Evolutionary conservation across 2,329 filamentous ascomycete genomes (phyloP), one percentile per base, ranked within the genome.

Genomic region (Penicillium sp.): DNA sequence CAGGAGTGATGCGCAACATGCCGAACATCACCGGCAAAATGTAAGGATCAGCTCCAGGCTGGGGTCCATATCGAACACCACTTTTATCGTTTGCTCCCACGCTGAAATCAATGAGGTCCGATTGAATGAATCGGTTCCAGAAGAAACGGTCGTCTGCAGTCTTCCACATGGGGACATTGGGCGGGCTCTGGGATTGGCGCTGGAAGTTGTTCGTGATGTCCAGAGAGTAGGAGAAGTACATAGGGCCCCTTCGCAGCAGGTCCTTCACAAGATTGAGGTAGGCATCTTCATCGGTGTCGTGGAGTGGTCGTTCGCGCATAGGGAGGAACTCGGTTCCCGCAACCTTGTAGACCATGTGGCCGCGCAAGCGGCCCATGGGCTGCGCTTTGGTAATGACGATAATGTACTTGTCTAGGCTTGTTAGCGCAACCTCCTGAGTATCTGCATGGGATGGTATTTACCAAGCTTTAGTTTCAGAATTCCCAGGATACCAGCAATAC

Each of bases 191-290:
- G 3, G 92, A 87, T 72, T 97, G 94, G 60, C 94, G 87, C 77
- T 99, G 94, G 78, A 97, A 96, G 71, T 86, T 92, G 79, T 96
- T 99, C 64, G 94, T 99, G 60, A 99, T 83, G 75, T 99, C 94
- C 72, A 96, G 85, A 8, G 92, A 93, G 79, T 99, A 99, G 53
- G 94, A 97, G 69, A 97, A 99, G 82, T 96, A 97, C 88, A 97
- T 92, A 8, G 93, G 91, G 0, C 89, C 90, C 11, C 84, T 87
- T 72, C 89, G 88, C 64, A 99, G 83, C 58, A 94, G 86, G 45
- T 83, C 85, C 74, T 92, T 92, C 64, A 99, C 83, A 50, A 97
- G 81, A 46, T 81, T 77, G 50, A 97, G 83, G 74, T 97, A 97
- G 64, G 86, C 89, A 75, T 97, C 93, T 80, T 99, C 94, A 72